Base-by-base conservation (phyloP, 2,329 filamentous ascomycete genomes). In the Paramyrothecium roridum region DNA sequence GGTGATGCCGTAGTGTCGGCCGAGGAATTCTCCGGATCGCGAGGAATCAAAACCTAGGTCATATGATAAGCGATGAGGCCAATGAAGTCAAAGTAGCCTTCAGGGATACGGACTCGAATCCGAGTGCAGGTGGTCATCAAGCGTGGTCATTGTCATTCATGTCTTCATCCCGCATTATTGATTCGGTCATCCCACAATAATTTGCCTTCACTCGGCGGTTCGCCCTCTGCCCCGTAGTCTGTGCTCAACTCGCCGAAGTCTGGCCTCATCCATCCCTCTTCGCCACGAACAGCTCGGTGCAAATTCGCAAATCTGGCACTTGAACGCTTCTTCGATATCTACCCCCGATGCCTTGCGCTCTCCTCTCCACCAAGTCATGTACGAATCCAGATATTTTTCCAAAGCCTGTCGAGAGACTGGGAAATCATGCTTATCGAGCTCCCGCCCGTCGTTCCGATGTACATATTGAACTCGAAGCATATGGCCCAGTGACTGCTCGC, bases 351-450 rank as follows among this genome's bases (percentile, higher is more conserved):
- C 85, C 51, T 81, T 74, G 17, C 93, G 77, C 63, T 88, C 78
- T 1, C 93, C 93, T 33, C 83, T 84, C 93, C 93, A 98, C 91
- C 91, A 97, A n/a, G 79, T 70, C 82, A 97, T 85, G 59, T 89
- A 87, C 3, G 84, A 79, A 0, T 73, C 67, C 3, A 96, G 69
- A 66, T 96, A 96, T 1, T 70, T 72, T 12, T 87, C 80, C 47
- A 97, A 74, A 3, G 78, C 78, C 1, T 76, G 69, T 0, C 80
- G 75, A 54, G 93, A 88, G 65, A 91, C 90, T 1, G 84, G 77
- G 61, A 95, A 82, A 2, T 88, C 76, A 48, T 80, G 76, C 8
- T 76, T 73, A n/a, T 85, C 76, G 8, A 84, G 78, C 50, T 79
- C 71, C 1, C 75, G 73, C 2, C 84, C 84, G 47, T 84, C 76